phyloP scores from a whole-genome alignment of 768 basidiomycete species.

The Phallus indusiatus region DNA sequence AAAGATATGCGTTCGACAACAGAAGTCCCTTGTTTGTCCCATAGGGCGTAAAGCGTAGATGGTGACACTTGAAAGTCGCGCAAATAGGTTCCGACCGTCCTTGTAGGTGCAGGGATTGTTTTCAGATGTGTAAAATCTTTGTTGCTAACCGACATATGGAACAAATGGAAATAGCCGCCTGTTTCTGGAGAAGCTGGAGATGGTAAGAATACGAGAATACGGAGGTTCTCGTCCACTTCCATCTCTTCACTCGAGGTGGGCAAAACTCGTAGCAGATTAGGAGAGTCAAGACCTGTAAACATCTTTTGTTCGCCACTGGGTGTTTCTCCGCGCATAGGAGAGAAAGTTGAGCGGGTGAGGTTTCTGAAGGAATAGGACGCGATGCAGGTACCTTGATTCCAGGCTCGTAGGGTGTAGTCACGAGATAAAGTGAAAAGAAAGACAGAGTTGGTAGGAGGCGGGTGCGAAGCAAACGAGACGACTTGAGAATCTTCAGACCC shows the following conservation, averaged over 20 bases:
- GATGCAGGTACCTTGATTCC: conserved; percentile 40
- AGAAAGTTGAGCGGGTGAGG: conserved; percentile 1
- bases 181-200: conserved; percentile 51
- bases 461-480: conserved; percentile 61
- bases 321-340: conserved; percentile 13
- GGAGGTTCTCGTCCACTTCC: conserved; percentile 41
- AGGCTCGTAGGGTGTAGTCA: conserved; percentile 75
- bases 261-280: conserved; percentile 58
- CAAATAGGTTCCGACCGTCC: conserved; percentile 59
- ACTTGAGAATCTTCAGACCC: conserved; percentile 46
- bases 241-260: conserved; percentile 23
- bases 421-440: conserved; percentile 81
- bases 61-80: conserved; percentile 60
- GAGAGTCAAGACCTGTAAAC: conserved; percentile 50
- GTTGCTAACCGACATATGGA: conserved; percentile 23
- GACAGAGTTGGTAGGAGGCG: conserved; percentile 66
- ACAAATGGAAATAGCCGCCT: conserved; percentile 74
- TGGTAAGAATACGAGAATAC: conserved; percentile 65
- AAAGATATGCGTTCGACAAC: conserved; percentile 51
- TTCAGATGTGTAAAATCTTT: conserved; percentile 35
- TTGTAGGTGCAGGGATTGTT: conserved; percentile 47
- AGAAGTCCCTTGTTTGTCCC: conserved; percentile 75
- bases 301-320: conserved; percentile 12
- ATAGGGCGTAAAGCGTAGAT: conserved; percentile 54
- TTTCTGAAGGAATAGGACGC: conserved; percentile 3